phyloP scores from a whole-genome alignment of 164 flowering plant species.

The Umbellularia californica region DNA sequence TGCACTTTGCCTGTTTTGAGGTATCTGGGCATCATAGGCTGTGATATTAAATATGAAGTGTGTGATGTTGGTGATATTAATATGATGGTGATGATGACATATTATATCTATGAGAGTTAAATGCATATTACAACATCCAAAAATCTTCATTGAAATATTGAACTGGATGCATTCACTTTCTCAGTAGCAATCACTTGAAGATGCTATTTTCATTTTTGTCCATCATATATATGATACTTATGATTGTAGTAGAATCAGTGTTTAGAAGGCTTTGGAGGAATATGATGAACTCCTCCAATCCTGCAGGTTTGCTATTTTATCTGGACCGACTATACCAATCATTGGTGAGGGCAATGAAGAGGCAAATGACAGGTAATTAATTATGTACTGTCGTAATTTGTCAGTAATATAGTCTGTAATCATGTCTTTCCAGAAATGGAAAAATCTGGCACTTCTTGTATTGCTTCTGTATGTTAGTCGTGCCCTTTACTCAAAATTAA shows the following conservation, averaged over 20 bases:
- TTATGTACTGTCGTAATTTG: background rate
- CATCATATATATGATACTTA: background rate
- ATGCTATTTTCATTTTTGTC: background rate
- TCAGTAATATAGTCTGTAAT: background rate
- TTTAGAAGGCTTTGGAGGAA: slow-evolving; percentile 2
- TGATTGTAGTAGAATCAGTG: background rate
- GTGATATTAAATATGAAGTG: background rate
- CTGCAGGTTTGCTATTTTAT: slow-evolving; percentile 88
- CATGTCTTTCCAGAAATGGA: too few relatives aligned
- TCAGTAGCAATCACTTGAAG: background rate
- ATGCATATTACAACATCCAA: background rate
- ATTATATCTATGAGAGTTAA: background rate
- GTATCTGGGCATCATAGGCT: background rate
- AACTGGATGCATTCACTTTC: background rate
- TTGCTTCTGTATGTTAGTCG: too few relatives aligned
- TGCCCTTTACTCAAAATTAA: too few relatives aligned
- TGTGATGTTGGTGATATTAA: background rate
- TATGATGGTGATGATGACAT: background rate
- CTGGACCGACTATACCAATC: slow-evolving; percentile 97
- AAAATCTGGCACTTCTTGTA: too few relatives aligned
- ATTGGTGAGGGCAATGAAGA: slow-evolving; percentile 96
- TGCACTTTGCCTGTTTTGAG: background rate
- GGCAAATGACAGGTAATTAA: slow-evolving; percentile 86
- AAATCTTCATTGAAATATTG: too few relatives aligned
- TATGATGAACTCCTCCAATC: slow-evolving; percentile 6